These are phyloP conservation scores for Cucumis hystrix DNA, from an alignment of 306 rosid genomes.

Conservation along the genomic window DNA sequence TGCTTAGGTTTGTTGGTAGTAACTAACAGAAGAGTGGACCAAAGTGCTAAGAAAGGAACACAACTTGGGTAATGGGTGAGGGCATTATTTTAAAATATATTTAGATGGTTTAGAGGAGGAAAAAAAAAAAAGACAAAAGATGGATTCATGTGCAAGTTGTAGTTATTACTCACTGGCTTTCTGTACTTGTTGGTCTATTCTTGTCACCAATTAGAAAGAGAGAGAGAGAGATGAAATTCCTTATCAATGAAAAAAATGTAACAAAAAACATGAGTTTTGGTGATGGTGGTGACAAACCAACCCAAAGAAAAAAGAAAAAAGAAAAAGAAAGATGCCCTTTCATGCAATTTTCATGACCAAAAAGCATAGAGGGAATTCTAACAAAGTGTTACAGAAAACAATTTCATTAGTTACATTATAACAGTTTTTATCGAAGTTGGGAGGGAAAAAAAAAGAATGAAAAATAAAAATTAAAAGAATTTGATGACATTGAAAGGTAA, in stretches of 20 bases:
- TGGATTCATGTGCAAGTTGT: conserved; percentile 75
- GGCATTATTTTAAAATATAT: neutral
- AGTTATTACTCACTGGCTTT: conserved; percentile 33
- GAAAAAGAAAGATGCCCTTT: conserved; percentile 15
- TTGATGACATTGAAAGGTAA: conserved; percentile 15
- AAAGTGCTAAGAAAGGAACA: conserved; percentile 33
- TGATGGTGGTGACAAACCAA: conserved; percentile 13
- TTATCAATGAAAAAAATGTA: conserved; percentile 47
- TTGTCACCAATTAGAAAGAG: conserved; percentile 19
- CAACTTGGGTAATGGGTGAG: conserved; percentile 1
- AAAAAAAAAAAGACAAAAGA: conserved; percentile 22
- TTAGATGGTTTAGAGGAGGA: conserved; percentile 10
- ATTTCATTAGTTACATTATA: conserved; percentile 2
- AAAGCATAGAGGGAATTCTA: neutral
- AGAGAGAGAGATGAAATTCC: conserved; percentile 20
- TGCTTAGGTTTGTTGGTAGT: conserved; percentile 51
- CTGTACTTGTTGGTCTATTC: conserved; percentile 27
- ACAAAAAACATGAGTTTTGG: conserved; percentile 26
- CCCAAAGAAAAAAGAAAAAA: conserved; percentile 5
- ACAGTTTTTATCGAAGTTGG: neutral
- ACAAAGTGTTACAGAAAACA: neutral
- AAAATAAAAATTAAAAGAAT: conserved; percentile 35
- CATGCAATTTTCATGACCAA: conserved; percentile 43
- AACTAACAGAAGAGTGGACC: conserved; percentile 25
- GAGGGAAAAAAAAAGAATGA: neutral